Evolutionary conservation across 768 basidiomycete genomes (phyloP).

Genomic region (Termitomyces sp.): DNA sequence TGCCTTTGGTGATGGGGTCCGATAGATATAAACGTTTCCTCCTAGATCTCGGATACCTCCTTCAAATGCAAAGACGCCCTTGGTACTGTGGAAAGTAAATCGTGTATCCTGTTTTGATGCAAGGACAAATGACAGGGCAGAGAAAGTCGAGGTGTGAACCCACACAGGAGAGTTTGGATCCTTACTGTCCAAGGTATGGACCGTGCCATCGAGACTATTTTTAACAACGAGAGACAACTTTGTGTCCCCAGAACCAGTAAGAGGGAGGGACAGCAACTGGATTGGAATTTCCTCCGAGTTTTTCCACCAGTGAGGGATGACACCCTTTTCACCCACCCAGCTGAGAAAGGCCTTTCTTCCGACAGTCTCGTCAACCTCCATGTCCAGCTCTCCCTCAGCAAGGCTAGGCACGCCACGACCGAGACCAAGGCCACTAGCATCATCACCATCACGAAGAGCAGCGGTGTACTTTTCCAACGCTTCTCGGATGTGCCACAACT

Average conservation of each 20-base stretch:
- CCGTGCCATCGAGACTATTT: constrained; percentile 66
- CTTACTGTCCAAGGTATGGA: constrained; percentile 42
- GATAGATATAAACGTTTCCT: constrained; percentile 87
- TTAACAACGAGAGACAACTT: constrained; percentile 55
- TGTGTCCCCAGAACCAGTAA: constrained; percentile 46
- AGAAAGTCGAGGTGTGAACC: constrained; percentile 79
- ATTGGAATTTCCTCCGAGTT: constrained; percentile 31
- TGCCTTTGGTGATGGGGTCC: constrained; percentile 43
- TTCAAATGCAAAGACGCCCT: constrained; percentile 79
- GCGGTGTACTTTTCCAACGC: constrained; percentile 83
- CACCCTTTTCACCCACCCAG: constrained; percentile 56
- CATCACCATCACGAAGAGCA: constrained; percentile 52
- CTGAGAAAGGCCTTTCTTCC: constrained; percentile 64
- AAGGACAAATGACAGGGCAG: constrained; percentile 89
- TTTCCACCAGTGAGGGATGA: constrained; percentile 36
- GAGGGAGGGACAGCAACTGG: constrained; percentile 61
- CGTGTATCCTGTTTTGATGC: constrained; percentile 89
- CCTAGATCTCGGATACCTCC: constrained; percentile 61
- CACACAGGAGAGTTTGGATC: constrained; percentile 35
- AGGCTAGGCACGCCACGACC: constrained; percentile 75
- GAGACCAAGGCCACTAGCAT: constrained; percentile 56
- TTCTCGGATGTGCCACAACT: constrained; percentile 75
- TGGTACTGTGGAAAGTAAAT: constrained; percentile 72
- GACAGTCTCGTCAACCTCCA: constrained; percentile 75
- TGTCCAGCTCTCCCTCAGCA: constrained; percentile 85